Evolutionary conservation across 805 yeast genomes (phyloP).

Genomic region (Schizosaccharomyces octosporus): DNA sequence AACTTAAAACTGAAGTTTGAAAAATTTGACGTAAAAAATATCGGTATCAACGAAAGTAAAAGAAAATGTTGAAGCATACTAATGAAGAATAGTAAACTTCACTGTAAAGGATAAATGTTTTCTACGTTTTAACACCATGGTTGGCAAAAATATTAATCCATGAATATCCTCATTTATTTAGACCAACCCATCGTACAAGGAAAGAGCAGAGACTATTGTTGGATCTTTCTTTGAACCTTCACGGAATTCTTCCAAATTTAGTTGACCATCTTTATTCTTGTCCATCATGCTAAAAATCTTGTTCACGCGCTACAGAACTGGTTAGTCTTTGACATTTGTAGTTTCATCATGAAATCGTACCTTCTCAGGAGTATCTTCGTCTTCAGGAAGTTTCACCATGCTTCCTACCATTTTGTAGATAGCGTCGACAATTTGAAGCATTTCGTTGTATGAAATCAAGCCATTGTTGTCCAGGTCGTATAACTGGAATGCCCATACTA

Average conservation of each 20-base stretch:
- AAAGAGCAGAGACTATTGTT: conserved; percentile 9
- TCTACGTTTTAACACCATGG: no score
- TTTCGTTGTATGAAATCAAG: conserved; percentile 46
- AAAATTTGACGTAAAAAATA: no score
- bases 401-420: conserved; percentile 89
- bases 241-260: conserved; percentile 64
- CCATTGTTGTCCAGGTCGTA: conserved; percentile 73
- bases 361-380: conserved; percentile 76
- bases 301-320: conserved; percentile 26
- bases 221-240: conserved; percentile 33
- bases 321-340: background rate
- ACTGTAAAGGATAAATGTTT: no score
- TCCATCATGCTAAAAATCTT: conserved; percentile 58
- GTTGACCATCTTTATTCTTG: conserved; percentile 40
- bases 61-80: no score
- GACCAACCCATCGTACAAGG: conserved; percentile 7
- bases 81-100: no score
- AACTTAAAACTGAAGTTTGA: no score
- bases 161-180: background rate
- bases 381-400: conserved; percentile 69
- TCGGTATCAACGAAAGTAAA: no score
- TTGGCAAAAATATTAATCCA: no score
- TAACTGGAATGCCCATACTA: conserved; percentile 69
- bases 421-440: conserved; percentile 54
- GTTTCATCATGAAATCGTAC: conserved; percentile 3